Percentiles rank a stretch among this genome's conserved stretches.
Conservation (phyloP, 495 filamentous ascomycete genomes). For the Xylaria bambusicola region DNA sequence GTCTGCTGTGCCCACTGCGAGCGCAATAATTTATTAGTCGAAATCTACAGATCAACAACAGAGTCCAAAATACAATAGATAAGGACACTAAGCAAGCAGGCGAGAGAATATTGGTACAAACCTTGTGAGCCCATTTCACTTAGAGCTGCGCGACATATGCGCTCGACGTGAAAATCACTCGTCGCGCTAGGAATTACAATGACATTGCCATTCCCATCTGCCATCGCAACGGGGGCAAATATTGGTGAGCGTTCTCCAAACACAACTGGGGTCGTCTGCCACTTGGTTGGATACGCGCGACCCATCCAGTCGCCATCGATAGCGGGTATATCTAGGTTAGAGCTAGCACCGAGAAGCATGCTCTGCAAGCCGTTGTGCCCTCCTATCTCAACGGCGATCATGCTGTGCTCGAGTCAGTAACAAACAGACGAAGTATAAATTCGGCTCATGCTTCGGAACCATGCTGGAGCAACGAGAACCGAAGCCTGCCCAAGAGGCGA, state of each 20-base stretch:
- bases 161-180: constrained; percentile 43
- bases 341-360: constrained; percentile 51
- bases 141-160: constrained; percentile 43
- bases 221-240: constrained; percentile 48
- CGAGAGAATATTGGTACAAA: constrained; percentile 29
- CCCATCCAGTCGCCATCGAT: constrained; percentile 62
- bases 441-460: too few species aligned
- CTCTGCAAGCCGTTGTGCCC: constrained; percentile 57
- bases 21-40: too few species aligned
- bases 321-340: constrained; percentile 51
- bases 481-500: too few species aligned
- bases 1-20: constrained; percentile 33
- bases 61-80: too few species aligned
- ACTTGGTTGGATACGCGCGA: constrained; percentile 57
- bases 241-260: constrained; percentile 50
- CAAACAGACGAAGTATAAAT: too few species aligned
- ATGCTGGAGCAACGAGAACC: too few species aligned
- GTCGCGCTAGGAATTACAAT: constrained; percentile 44
- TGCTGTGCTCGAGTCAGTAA: too few species aligned
- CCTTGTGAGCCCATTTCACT: constrained; percentile 52
- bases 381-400: constrained; percentile 56
- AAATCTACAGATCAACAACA: too few species aligned
- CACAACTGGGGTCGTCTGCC: constrained; percentile 58
- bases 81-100: too few species aligned
- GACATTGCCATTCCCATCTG: constrained; percentile 53